Evolutionary conservation across 768 basidiomycete species (phyloP).

Genomic region (Cytidiella melzeri): DNA sequence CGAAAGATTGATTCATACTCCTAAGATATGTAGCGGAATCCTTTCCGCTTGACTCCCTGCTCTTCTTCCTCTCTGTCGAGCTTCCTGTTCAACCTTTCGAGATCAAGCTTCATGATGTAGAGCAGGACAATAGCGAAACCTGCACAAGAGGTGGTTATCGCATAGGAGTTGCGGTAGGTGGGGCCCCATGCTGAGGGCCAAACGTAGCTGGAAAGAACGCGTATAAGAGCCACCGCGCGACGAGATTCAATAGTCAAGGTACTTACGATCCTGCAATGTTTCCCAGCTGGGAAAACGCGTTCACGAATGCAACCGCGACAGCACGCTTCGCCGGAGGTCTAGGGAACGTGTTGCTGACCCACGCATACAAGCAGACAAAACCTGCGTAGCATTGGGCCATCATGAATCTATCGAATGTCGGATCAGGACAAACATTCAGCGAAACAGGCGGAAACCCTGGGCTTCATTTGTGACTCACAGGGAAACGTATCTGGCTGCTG

Average conservation of each 20-base stretch:
- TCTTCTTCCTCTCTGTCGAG: conserved; percentile 34
- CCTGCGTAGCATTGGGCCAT: conserved; percentile 73
- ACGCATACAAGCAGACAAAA: conserved; percentile 56
- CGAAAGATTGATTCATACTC: background rate
- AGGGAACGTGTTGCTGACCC: conserved; percentile 57
- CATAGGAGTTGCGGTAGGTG: conserved; percentile 63
- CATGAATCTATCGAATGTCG: conserved; percentile 51
- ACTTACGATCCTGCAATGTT: conserved; percentile 69
- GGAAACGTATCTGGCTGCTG: conserved; percentile 56
- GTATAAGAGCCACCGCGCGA: background rate
- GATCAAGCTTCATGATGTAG: conserved; percentile 24
- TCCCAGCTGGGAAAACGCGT: conserved; percentile 75
- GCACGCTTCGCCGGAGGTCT: conserved; percentile 80
- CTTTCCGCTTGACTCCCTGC: conserved; percentile 36
- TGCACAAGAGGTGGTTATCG: conserved; percentile 27
- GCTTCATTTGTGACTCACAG: conserved; percentile 35
- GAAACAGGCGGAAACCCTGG: background rate
- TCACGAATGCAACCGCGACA: conserved; percentile 76
- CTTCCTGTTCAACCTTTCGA: conserved; percentile 20
- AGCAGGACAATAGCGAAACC: conserved; percentile 29
- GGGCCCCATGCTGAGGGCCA: conserved; percentile 71
- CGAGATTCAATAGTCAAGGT: background rate
- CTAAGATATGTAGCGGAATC: conserved; percentile 47
- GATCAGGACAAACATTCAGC: background rate
- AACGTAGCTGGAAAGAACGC: conserved; percentile 47